A percentile compares a stretch with the other conserved stretches of the same genome.
These are phyloP conservation scores for Rubia yunnanensis DNA, from an alignment of 257 asterid genomes.

Conservation along the genomic window DNA sequence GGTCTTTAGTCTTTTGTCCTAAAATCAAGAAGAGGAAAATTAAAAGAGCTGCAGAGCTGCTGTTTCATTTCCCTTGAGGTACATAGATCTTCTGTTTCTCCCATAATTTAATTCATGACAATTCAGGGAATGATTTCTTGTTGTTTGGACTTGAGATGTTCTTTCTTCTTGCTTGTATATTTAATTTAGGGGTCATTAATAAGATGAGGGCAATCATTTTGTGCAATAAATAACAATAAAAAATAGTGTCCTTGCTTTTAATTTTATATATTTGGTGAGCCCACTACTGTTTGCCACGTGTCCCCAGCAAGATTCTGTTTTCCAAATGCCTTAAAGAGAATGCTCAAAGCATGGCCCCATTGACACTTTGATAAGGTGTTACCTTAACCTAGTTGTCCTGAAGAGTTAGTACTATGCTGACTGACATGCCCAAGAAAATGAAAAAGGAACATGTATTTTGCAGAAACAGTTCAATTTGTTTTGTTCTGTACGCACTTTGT, in stretches of 20 bases:
- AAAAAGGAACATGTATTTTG: neutral
- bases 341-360: slow-evolving; percentile 1
- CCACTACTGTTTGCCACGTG: slow-evolving; percentile 10
- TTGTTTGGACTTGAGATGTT: neutral
- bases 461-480: neutral
- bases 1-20: neutral
- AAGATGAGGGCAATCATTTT: slow-evolving; percentile 1
- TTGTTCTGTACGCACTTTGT: neutral
- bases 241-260: neutral
- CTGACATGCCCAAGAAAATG: neutral
- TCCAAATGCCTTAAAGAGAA: slow-evolving; percentile 3
- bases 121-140: neutral
- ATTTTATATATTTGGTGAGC: neutral
- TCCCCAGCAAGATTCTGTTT: neutral
- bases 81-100: neutral
- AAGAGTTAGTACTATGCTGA: too few species aligned
- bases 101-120: neutral
- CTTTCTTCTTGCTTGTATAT: neutral
- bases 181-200: neutral
- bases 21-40: neutral
- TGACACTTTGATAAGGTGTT: neutral
- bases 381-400: too few species aligned
- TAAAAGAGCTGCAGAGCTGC: slow-evolving; percentile 8
- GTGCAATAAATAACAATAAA: neutral
- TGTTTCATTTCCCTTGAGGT: slow-evolving; percentile 10